phyloP scores from a whole-genome alignment of 108 stramenopile genomes.

The Cyclostephanos tholiformis region DNA sequence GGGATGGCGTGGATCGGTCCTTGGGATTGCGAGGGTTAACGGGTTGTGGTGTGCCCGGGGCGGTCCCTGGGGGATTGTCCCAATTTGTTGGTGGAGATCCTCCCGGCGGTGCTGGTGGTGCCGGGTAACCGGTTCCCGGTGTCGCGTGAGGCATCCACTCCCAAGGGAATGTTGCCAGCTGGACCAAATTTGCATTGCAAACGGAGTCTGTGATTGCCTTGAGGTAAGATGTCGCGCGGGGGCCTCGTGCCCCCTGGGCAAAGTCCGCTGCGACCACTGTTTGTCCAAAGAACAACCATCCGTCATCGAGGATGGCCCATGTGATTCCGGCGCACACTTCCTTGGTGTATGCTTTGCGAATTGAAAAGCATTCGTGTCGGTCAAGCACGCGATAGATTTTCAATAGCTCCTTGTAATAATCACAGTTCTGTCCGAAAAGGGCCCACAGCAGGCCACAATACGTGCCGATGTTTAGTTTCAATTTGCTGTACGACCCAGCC shows the following conservation, averaged over 20 bases:
- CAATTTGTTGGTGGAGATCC: no score
- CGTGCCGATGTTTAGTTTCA: not conserved
- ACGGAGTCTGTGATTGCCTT: not conserved
- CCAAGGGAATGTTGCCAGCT: not conserved
- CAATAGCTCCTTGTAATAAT: not conserved
- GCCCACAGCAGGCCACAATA: conserved; percentile 1
- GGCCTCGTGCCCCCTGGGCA: not conserved
- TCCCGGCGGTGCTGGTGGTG: no score
- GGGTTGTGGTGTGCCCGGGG: no score
- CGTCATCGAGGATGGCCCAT: not conserved
- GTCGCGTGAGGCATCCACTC: not conserved
- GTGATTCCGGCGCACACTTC: not conserved
- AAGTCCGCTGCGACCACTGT: not conserved
- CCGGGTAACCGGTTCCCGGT: no score
- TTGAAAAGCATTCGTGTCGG: not conserved
- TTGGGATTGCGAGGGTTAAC: no score
- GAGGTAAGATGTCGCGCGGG: not conserved
- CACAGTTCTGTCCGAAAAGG: not conserved
- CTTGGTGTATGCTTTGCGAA: not conserved
- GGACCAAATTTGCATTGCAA: not conserved
- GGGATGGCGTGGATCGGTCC: no score
- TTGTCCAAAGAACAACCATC: not conserved
- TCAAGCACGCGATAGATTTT: not conserved
- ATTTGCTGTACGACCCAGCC: not conserved
- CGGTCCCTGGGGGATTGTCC: no score